phyloP scores from a whole-genome alignment of 176 grass and related monocot genomes.

The Poa pratensis region DNA sequence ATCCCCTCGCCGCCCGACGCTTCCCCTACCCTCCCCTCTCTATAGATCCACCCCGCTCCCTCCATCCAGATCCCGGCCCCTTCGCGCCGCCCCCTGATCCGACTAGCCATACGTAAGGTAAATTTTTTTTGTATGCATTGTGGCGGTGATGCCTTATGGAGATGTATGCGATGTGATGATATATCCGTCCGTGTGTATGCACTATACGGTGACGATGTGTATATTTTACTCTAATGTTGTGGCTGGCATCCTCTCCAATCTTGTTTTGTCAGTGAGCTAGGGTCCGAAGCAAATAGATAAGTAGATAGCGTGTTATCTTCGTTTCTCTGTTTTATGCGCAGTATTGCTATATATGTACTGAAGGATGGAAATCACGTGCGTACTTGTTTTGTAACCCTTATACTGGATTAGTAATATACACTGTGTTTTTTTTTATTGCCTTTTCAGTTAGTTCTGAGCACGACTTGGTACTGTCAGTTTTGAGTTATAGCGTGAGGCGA shows the following conservation, averaged over 20 bases:
- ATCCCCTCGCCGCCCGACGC: background rate
- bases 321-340: background rate
- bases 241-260: background rate
- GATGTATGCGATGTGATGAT: background rate
- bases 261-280: background rate
- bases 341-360: background rate
- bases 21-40: background rate
- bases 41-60: background rate
- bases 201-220: background rate
- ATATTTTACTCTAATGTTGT: background rate
- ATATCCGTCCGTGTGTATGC: background rate
- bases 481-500: background rate
- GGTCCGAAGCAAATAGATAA: background rate
- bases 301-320: background rate
- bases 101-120: background rate
- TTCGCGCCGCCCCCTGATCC: background rate
- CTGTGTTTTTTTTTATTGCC: no score
- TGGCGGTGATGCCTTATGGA: background rate
- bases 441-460: background rate
- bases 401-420: background rate
- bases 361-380: background rate
- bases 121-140: background rate
- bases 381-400: background rate
- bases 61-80: background rate
- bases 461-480: background rate